These are phyloP conservation scores for Aureobasidium uvarum DNA, from an alignment of 2,329 filamentous ascomycete genomes.

Conservation along the genomic window DNA sequence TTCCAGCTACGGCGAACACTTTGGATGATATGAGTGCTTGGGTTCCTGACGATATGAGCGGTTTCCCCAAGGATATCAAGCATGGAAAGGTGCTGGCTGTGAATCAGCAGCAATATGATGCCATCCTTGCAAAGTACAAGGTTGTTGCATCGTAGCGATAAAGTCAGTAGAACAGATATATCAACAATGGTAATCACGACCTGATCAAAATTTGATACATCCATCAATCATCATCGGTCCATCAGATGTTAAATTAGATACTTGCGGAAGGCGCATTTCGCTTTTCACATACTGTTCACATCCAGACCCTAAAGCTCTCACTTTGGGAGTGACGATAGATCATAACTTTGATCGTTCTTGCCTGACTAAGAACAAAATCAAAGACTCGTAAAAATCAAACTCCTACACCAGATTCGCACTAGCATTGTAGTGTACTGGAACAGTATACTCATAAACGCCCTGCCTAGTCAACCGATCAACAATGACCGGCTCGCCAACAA, in stretches of 20 bases:
- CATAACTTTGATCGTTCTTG: neutral
- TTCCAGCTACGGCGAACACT: neutral
- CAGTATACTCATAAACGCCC: conserved; percentile 17
- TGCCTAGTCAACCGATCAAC: conserved; percentile 22
- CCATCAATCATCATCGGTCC: no score
- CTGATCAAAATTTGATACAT: no score
- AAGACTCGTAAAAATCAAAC: neutral
- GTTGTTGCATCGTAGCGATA: neutral
- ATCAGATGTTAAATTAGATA: neutral
- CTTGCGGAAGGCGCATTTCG: neutral
- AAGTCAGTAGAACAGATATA: no score
- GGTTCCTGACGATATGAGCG: conserved; percentile 11
- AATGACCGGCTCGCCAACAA: conserved; percentile 1
- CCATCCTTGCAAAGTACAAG: conserved; percentile 5
- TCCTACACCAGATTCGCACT: conserved; percentile 9
- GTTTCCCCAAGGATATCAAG: conserved; percentile 9
- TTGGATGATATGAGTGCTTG: conserved; percentile 20
- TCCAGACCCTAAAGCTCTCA: neutral
- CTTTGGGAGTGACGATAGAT: neutral
- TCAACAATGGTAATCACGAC: no score
- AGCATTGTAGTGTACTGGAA: conserved; percentile 7
- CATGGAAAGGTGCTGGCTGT: conserved; percentile 8
- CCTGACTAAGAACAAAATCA: neutral
- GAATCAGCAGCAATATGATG: conserved; percentile 12
- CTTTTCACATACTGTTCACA: neutral